Evolutionary conservation across 805 yeast species (phyloP), one percentile per base, ranked within the genome.

Genomic region (Myxozyma sirexii): DNA sequence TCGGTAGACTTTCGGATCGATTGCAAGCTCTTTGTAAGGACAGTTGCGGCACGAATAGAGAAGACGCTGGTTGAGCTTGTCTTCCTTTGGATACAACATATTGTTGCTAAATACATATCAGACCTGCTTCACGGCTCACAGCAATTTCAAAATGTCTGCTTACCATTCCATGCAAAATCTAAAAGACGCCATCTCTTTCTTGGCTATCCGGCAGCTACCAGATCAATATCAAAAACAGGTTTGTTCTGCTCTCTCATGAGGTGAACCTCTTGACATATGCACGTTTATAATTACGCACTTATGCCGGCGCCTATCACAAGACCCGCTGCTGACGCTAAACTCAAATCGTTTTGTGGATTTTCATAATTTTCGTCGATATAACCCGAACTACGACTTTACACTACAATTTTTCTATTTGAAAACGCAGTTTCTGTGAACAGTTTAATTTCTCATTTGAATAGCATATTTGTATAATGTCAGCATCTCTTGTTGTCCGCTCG

Each of bases 21-120:
- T 91, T 0, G 98, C 97, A 63, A 88, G 82, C 74, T 94, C 98
- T 3, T 96, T 89, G 75, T 93, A 93, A 53, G 90, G 84, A 72
- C 99, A 94, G 71, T 93, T 92, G 71, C 99, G 85, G 76, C 99
- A 94, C 60, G 96, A 92, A 73, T 89, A 94, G 60, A 93, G 78
- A 63, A 94, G 77, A 66, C 90, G 75, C 71, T 83, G 84, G 67
- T 81, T 75, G 59, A 86, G 90, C 71, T 87, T 89, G 73, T 94
- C 98, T 78, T 94, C 99, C 67, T 90, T 84, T 21, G 99, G 99
- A 74, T 94, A 94, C 76, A 94, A 82, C 99, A 94, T 94, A 74
- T 94, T 94, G 82, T 94, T 94, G 83, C 60, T 53, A n/a, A 8
- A 15, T 23, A 24, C 17, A 15, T 8, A 13, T 38, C 8, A 38